Base-by-base conservation (phyloP, 2,329 filamentous ascomycete genomes). In the Decorospora gaudefroyi region DNA sequence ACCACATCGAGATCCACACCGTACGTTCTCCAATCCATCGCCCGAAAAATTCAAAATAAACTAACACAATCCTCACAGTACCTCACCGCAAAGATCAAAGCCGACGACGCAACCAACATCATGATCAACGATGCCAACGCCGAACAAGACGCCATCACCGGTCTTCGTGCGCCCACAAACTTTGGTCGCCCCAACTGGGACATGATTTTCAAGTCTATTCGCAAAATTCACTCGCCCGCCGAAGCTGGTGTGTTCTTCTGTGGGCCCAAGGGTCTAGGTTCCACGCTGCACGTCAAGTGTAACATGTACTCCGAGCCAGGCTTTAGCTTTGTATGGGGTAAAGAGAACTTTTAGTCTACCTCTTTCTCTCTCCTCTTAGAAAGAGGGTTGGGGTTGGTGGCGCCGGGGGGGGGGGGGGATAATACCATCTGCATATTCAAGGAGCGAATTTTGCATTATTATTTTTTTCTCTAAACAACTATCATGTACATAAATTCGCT, bases 111-210 rank as follows among this genome's bases (percentile, higher is more conserved):
- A 35, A 90, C 87, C 31, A 92, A 93, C 74, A 92, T 93, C 74
- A 92, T 92, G 87, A 90, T 92, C 77, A 91, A 92, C 74, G 87
- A 91, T 61, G 87, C 85, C 67, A 88, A 90, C 64, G 86, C 86
- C 55, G 87, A 92, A 67, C 87, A 86, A 70, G 88, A 93, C 68
- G 84, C 88, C 61, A 91, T 93, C 67, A 93, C 88, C 0, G 88
- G 89, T 41, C 79, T 93, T 19, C 80, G 87, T 34, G 86, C 87
- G 41, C 88, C 88, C 13, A 93, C 88, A 29, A 93, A 90, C 74
- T 90, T 93, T 67, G 89, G 89, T 40, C 78, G 88, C 16, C 89
- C 89, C 11, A 92, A 93, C 73, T 93, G 89, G 89, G 87, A 93
- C 66, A 89, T 89, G 82, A 88, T 95, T 61, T 93, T 93, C 75